phyloP scores from a whole-genome alignment of 805 yeast species.

The Saturnispora mendoncae region DNA sequence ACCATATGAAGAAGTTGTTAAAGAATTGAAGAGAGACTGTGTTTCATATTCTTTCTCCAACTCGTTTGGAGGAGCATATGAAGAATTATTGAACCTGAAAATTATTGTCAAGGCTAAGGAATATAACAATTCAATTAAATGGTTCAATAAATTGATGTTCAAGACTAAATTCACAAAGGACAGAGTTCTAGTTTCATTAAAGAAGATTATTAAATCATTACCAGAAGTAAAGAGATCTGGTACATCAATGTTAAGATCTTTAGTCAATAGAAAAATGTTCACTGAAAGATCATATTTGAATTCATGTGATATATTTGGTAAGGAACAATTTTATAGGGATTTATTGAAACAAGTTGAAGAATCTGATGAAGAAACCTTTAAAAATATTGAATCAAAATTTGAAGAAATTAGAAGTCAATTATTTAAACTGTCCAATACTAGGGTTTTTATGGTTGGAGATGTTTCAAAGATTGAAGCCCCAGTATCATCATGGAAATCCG shows the following conservation, averaged over 20 bases:
- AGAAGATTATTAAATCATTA: conserved; percentile 48
- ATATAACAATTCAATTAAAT: conserved; percentile 60
- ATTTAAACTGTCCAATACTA: conserved; percentile 50
- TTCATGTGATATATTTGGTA: conserved; percentile 54
- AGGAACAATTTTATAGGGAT: conserved; percentile 48
- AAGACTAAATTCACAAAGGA: conserved; percentile 62
- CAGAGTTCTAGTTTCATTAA: conserved; percentile 58
- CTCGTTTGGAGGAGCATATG: conserved; percentile 51
- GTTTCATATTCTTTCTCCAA: conserved; percentile 47
- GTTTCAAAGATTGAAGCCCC: conserved; percentile 43
- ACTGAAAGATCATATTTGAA: conserved; percentile 55
- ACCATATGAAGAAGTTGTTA: conserved; percentile 70
- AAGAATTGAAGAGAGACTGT: conserved; percentile 64
- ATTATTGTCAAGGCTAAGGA: conserved; percentile 54
- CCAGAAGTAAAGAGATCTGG: conserved; percentile 61
- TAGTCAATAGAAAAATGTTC: conserved; percentile 37
- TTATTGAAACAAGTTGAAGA: conserved; percentile 41
- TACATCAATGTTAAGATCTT: conserved; percentile 53
- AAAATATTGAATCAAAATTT: conserved; percentile 37
- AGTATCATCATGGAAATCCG: conserved; percentile 47
- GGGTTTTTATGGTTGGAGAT: conserved; percentile 67
- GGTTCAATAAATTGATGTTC: conserved; percentile 63
- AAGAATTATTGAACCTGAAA: conserved; percentile 56
- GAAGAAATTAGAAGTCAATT: conserved; percentile 43
- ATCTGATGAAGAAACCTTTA: conserved; percentile 37